Evolutionary conservation across 257 asterid genomes (phyloP).

Genomic region (Nemophila menziesii): DNA sequence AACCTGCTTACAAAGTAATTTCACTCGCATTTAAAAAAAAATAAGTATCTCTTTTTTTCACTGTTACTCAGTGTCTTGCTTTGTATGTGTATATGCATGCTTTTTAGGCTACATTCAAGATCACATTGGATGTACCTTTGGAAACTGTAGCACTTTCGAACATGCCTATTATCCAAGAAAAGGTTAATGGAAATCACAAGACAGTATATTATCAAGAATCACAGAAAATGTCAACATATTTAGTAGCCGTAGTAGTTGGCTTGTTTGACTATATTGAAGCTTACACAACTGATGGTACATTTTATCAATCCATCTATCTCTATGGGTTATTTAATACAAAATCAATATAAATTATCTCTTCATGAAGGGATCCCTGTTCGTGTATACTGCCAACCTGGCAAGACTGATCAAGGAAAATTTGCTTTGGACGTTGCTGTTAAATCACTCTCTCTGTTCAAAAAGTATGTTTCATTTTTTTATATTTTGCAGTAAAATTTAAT

Average conservation of each 20-base stretch:
- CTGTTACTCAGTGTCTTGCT: too few species aligned
- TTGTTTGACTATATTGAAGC: constrained; percentile 27
- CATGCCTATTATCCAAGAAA: constrained; percentile 30
- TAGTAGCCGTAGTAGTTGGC: constrained; percentile 37
- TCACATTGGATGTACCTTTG: constrained; percentile 26
- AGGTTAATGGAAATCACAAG: constrained; percentile 15
- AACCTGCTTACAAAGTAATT: constrained; percentile 31
- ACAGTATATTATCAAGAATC: constrained; percentile 29
- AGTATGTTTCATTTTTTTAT: constrained; percentile 15
- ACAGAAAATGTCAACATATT: constrained; percentile 26
- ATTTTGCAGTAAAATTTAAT: background rate
- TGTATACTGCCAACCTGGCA: constrained; percentile 26
- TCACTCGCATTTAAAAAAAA: too few species aligned
- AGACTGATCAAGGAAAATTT: constrained; percentile 28
- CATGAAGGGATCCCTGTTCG: constrained; percentile 26
- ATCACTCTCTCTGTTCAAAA: constrained; percentile 20
- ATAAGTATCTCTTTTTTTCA: too few species aligned
- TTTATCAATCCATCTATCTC: background rate
- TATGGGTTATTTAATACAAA: background rate
- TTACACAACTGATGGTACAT: constrained; percentile 25
- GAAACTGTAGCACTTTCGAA: constrained; percentile 32
- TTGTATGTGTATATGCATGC: too few species aligned
- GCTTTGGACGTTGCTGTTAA: constrained; percentile 25
- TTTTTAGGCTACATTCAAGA: constrained; percentile 28
- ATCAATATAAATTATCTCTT: background rate